These are phyloP conservation scores for Trichoderma atroviride DNA, from an alignment of 2,329 filamentous ascomycete species.

Conservation along the genomic window DNA sequence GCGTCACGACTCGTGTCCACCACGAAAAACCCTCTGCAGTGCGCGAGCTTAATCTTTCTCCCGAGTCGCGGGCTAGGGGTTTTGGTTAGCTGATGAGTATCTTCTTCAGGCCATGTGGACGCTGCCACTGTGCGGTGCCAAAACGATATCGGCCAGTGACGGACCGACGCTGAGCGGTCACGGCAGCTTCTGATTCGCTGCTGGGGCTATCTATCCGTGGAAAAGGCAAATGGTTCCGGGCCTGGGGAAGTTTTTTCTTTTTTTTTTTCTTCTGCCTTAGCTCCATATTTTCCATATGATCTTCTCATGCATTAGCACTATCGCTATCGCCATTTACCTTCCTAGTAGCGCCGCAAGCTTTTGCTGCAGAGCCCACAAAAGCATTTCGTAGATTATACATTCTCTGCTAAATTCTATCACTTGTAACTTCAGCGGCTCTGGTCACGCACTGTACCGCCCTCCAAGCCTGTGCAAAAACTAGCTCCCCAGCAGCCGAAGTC, in stretches of 20 bases:
- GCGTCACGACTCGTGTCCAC: constrained; percentile 14
- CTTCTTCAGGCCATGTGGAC: not conserved
- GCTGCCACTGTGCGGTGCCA: not conserved
- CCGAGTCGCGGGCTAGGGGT: constrained; percentile 14
- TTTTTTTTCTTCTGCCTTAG: not conserved
- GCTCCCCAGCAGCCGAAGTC: constrained; percentile 28
- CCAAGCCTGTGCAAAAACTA: not conserved
- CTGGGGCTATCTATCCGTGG: not conserved
- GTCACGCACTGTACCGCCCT: not conserved
- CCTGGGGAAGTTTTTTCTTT: not conserved
- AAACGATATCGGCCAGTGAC: constrained; percentile 31
- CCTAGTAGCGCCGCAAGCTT: not conserved
- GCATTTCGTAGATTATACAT: not conserved
- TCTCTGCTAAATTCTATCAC: not conserved
- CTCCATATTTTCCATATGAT: not conserved
- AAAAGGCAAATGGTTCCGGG: not conserved
- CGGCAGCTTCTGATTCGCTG: constrained; percentile 27
- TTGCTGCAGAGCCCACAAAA: not conserved
- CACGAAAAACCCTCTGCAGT: not conserved
- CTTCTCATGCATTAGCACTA: not conserved
- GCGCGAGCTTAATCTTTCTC: constrained; percentile 25
- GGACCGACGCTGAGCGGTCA: constrained; percentile 30
- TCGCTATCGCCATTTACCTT: not conserved
- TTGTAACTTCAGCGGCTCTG: not conserved
- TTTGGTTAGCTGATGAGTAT: constrained; percentile 13